Evolutionary conservation across 2,329 filamentous ascomycete species (phyloP).

Genomic region (Fusarium sp.): DNA sequence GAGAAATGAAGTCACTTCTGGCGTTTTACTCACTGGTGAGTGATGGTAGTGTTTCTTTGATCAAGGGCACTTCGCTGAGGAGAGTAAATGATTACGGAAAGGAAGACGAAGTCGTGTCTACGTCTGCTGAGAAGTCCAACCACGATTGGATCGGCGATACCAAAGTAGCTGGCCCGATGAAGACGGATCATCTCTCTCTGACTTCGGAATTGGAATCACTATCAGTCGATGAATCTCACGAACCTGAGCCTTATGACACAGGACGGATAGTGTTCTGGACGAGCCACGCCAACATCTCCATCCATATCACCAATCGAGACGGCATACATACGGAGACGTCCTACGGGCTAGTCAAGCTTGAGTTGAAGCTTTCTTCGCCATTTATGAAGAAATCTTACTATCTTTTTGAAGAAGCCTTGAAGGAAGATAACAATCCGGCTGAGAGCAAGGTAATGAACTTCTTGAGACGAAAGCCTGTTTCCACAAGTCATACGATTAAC

Average conservation of each 20-base stretch:
- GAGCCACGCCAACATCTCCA: not conserved
- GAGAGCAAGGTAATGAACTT: not conserved
- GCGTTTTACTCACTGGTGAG: not conserved
- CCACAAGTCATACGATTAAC: fast-evolving
- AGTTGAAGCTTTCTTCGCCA: not conserved
- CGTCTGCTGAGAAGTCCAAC: too few relatives aligned
- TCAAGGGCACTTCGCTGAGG: not conserved
- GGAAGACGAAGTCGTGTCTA: too few relatives aligned
- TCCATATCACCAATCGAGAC: not conserved
- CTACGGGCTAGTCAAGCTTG: not conserved
- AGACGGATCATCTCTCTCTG: fast-evolving
- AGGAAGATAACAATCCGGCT: fast-evolving
- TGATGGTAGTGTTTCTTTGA: not conserved
- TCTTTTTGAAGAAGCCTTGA: not conserved
- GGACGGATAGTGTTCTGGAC: slow-evolving; percentile 1
- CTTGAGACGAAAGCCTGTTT: not conserved
- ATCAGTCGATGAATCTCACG: not conserved
- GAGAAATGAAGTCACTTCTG: not conserved
- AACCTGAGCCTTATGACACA: not conserved
- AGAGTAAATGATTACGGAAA: not conserved
- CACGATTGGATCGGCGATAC: not conserved
- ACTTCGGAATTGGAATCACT: not conserved
- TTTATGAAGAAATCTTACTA: not conserved
- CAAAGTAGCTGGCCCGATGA: not conserved
- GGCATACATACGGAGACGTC: not conserved